A percentile compares a stretch with the other conserved stretches of the same genome.
Evolutionary conservation across 345 rosid genomes (phyloP).

Genomic region (Kandelia obovata): DNA sequence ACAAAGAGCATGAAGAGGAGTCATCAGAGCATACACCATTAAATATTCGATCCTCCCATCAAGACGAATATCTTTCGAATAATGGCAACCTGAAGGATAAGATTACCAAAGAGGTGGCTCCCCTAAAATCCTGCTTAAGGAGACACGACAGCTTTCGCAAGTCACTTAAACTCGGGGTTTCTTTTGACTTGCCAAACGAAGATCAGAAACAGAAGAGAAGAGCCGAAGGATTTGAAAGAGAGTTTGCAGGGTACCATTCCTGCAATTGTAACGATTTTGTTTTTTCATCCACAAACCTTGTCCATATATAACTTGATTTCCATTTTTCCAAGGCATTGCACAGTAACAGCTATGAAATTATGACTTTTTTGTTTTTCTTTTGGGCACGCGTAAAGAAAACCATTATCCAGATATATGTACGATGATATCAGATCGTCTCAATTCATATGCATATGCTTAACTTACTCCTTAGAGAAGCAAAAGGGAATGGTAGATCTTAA

Average conservation of each 20-base stretch:
- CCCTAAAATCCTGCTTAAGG: background rate
- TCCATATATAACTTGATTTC: background rate
- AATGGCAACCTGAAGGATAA: background rate
- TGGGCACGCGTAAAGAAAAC: too few species aligned
- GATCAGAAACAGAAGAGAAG: background rate
- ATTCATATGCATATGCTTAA: background rate
- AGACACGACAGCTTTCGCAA: background rate
- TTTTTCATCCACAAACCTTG: background rate
- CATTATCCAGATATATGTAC: too few species aligned
- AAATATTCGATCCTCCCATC: background rate
- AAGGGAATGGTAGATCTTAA: background rate
- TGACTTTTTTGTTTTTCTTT: background rate
- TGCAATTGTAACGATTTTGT: background rate
- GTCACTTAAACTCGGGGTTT: background rate
- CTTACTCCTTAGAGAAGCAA: too few species aligned
- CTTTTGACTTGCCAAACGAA: background rate
- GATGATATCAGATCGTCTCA: background rate
- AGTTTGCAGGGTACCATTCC: background rate
- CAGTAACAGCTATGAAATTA: background rate
- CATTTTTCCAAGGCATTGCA: background rate
- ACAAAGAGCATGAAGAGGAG: constrained; percentile 16
- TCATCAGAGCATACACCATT: background rate
- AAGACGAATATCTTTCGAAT: background rate
- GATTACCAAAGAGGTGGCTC: background rate
- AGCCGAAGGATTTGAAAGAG: background rate